Evolutionary conservation across 768 basidiomycete species (phyloP).

Genomic region (Suillus occidentalis): DNA sequence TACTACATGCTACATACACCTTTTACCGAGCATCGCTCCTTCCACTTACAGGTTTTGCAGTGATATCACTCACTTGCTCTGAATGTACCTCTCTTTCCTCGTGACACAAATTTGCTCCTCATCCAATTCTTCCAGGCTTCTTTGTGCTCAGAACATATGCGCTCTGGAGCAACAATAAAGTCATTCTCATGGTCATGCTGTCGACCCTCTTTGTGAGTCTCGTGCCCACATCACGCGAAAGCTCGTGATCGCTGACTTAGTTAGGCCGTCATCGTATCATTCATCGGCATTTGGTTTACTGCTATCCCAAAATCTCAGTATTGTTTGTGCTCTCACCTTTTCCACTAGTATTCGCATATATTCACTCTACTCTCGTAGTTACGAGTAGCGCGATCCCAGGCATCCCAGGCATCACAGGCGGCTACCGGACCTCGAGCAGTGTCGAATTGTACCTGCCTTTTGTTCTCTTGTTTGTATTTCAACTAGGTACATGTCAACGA

Average conservation of each 20-base stretch:
- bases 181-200: not conserved
- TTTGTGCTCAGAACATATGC: not conserved
- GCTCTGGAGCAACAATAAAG: not conserved
- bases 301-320: not conserved
- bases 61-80: constrained; percentile 1
- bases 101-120: not conserved
- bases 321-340: not conserved
- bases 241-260: no score
- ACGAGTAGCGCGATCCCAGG: not conserved
- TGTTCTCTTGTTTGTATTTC: not conserved
- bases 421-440: not conserved
- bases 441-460: not conserved
- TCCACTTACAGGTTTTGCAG: not conserved
- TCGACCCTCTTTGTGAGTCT: not conserved
- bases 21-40: not conserved
- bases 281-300: not conserved
- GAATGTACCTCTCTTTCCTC: not conserved
- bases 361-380: not conserved
- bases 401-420: not conserved
- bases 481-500: not conserved
- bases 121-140: not conserved
- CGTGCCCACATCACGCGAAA: not conserved
- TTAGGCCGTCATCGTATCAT: not conserved
- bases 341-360: not conserved
- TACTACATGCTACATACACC: not conserved